These are phyloP conservation scores for Vanrija sp. DNA, from an alignment of 1,284 basidiomycete genomes.

Conservation along the genomic window DNA sequence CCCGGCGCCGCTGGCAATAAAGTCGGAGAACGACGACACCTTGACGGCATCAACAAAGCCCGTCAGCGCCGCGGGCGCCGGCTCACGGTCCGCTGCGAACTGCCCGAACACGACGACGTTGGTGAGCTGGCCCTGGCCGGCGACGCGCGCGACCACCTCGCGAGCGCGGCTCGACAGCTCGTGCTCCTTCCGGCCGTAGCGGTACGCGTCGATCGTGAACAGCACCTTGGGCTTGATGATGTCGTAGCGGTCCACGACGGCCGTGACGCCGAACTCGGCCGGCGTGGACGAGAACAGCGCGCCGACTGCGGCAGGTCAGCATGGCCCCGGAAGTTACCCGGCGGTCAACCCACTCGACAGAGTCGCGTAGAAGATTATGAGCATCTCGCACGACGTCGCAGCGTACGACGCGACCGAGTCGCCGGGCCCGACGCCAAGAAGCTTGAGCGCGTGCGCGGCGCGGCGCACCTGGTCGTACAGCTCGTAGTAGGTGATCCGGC, in stretches of 20 bases:
- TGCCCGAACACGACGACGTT: constrained; percentile 36
- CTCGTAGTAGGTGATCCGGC: constrained; percentile 19
- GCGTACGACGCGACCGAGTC: constrained; percentile 17
- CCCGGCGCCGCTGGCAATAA: constrained; percentile 15
- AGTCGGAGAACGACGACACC: constrained; percentile 8
- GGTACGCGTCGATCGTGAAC: constrained; percentile 42
- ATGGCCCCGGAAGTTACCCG: too few species aligned
- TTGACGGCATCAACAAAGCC: constrained; percentile 9
- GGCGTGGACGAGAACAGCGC: constrained; percentile 27
- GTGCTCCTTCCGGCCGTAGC: constrained; percentile 40
- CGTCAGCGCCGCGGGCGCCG: constrained; percentile 8
- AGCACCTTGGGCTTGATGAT: constrained; percentile 44
- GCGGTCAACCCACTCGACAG: constrained; percentile 3
- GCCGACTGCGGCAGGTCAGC: constrained; percentile 8
- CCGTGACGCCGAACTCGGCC: constrained; percentile 27
- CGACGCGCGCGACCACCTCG: constrained; percentile 16
- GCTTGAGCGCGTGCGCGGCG: constrained; percentile 11
- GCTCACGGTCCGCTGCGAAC: constrained; percentile 24
- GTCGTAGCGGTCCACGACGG: constrained; percentile 25
- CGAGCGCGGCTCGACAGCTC: constrained; percentile 24
- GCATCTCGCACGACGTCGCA: constrained; percentile 19
- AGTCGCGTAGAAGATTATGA: constrained; percentile 15
- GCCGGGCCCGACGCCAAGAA: constrained; percentile 14
- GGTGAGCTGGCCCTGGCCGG: constrained; percentile 26
- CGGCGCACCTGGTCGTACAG: constrained; percentile 17